Percentiles rank a stretch among this genome's conserved stretches.
These are phyloP conservation scores for Dactylella cylindrospora DNA, from an alignment of 2,329 filamentous ascomycete species.

Conservation along the genomic window DNA sequence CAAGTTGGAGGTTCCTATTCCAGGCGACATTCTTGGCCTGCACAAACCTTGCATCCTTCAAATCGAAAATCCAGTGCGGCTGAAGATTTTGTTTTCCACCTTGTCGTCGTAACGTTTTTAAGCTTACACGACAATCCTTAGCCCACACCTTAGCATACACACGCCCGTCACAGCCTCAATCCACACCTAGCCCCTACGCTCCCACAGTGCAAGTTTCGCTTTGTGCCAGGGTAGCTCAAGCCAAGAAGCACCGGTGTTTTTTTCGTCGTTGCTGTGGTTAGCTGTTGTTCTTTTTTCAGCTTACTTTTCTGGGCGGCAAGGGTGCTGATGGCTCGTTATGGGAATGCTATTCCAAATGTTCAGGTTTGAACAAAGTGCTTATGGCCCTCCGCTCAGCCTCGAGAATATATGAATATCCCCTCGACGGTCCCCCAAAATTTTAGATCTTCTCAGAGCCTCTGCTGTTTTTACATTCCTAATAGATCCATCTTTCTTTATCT, in stretches of 20 bases:
- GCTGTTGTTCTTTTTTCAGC: slow-evolving; percentile 12
- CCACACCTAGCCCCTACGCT: not conserved
- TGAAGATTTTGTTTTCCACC: no score
- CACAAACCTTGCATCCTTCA: no score
- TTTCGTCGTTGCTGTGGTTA: not conserved
- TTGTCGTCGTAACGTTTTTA: no score
- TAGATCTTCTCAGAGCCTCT: no score
- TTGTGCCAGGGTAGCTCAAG: no score
- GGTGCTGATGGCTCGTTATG: slow-evolving; percentile 1
- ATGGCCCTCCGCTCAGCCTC: slow-evolving; percentile 7
- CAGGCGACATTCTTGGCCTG: slow-evolving; percentile 6
- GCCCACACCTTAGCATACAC: no score
- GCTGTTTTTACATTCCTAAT: not conserved
- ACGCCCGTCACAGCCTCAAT: slow-evolving; percentile 6
- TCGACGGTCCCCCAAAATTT: no score
- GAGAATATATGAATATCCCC: not conserved
- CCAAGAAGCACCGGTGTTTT: not conserved
- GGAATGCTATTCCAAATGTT: slow-evolving; percentile 38
- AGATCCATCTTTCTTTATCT: no score
- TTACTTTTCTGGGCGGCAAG: slow-evolving; percentile 10
- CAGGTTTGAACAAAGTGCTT: not conserved
- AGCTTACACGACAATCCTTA: no score
- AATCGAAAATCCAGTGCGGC: slow-evolving; percentile 10
- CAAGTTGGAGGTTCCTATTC: no score
- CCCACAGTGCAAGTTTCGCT: no score